Percentiles rank a stretch among this genome's conserved stretches.
phyloP scores from a whole-genome alignment of 1,139 yeast genomes.

The Suhomyces yuchorum region DNA sequence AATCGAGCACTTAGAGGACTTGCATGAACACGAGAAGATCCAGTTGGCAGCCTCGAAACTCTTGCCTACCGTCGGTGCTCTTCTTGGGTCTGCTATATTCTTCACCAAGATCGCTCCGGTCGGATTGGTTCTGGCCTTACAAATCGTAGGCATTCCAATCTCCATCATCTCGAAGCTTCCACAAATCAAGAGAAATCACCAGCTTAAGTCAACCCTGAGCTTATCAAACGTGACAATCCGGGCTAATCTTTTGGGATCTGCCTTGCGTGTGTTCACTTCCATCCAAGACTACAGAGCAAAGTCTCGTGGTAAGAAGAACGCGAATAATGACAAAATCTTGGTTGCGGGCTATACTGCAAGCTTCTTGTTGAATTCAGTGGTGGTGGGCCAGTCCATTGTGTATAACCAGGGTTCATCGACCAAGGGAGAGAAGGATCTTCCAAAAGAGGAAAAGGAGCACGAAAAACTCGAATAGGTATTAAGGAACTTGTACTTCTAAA shows the following conservation, averaged over 20 bases:
- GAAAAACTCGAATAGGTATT: neutral
- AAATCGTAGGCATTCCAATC: slow-evolving; percentile 56
- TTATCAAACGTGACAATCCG: slow-evolving; percentile 55
- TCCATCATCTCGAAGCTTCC: slow-evolving; percentile 56
- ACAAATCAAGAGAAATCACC: slow-evolving; percentile 52
- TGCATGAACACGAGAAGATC: slow-evolving; percentile 19
- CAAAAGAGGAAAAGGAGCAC: neutral
- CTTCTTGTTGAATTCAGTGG: slow-evolving; percentile 24
- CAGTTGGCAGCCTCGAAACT: slow-evolving; percentile 11
- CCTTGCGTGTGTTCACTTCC: slow-evolving; percentile 61
- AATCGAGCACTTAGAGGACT: slow-evolving; percentile 17
- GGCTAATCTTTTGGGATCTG: slow-evolving; percentile 57
- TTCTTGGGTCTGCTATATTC: slow-evolving; percentile 32
- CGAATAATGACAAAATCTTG: slow-evolving; percentile 23
- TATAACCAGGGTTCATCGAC: slow-evolving; percentile 12
- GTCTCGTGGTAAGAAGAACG: slow-evolving; percentile 10
- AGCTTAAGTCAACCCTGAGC: slow-evolving; percentile 54
- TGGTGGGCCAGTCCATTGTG: slow-evolving; percentile 24
- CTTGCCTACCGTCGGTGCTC: slow-evolving; percentile 25
- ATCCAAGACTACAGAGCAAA: slow-evolving; percentile 28
- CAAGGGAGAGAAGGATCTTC: neutral
- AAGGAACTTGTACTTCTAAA: neutral
- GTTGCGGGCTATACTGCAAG: slow-evolving; percentile 28
- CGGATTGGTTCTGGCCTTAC: slow-evolving; percentile 37
- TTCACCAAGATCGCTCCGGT: slow-evolving; percentile 39